Evolutionary conservation across 177 flowering plant genomes (phyloP).

Genomic region (Vitis hybrid): DNA sequence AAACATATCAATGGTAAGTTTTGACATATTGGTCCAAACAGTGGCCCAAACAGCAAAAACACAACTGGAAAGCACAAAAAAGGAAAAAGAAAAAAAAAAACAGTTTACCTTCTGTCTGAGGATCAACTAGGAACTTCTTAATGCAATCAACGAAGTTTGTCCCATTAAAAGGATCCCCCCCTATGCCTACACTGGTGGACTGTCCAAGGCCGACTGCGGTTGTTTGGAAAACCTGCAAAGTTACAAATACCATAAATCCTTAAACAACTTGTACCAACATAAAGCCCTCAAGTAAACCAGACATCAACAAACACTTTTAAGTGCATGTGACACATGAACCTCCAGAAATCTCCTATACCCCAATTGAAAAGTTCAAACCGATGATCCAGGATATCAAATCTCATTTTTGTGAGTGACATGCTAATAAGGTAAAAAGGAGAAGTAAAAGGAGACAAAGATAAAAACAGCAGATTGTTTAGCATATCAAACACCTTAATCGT

Average conservation of each 20-base stretch:
- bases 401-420: no score
- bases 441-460: no score
- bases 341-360: not conserved
- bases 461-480: no score
- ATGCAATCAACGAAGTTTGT: slow-evolving; percentile 96
- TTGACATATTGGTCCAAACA: no score
- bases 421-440: no score
- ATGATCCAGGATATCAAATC: no score
- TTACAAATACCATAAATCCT: not conserved
- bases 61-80: not conserved
- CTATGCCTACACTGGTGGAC: slow-evolving; percentile 95
- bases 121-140: slow-evolving; percentile 78
- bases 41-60: not conserved
- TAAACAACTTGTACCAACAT: not conserved
- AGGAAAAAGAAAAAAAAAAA: not conserved
- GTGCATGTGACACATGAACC: not conserved
- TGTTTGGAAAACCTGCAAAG: slow-evolving; percentile 90
- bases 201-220: slow-evolving; percentile 98
- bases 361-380: not conserved
- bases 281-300: not conserved
- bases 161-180: slow-evolving; percentile 99
- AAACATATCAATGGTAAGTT: no score
- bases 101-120: slow-evolving; percentile 92
- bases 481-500: no score
- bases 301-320: not conserved